Conservation (phyloP, 768 basidiomycete species). For the Hirschioporus abietinus region DNA sequence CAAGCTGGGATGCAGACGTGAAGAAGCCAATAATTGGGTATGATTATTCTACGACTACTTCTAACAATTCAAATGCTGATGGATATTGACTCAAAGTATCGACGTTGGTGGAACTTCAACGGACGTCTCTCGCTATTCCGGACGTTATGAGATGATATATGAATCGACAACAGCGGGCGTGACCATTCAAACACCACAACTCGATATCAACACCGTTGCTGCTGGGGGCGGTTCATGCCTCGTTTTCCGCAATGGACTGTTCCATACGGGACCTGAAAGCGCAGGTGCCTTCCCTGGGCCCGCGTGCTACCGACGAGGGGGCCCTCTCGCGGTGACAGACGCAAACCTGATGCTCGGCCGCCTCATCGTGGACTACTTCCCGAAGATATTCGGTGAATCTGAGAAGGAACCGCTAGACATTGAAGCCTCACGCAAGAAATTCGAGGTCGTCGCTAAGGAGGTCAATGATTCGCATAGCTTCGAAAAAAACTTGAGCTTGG, state of each 20-base stretch:
- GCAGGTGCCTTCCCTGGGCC: slow-evolving; percentile 95
- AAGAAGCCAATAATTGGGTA: slow-evolving; percentile 81
- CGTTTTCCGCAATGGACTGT: slow-evolving; percentile 85
- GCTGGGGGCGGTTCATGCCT: slow-evolving; percentile 92
- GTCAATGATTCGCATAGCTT: slow-evolving; percentile 56
- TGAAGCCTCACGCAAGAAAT: slow-evolving; percentile 60
- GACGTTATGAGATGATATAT: slow-evolving; percentile 87
- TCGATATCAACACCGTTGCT: slow-evolving; percentile 95
- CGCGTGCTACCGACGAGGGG: slow-evolving; percentile 89
- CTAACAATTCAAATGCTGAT: neutral
- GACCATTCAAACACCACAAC: slow-evolving; percentile 85
- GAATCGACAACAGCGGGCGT: slow-evolving; percentile 96
- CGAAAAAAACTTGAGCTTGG: slow-evolving; percentile 55
- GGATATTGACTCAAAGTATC: slow-evolving; percentile 38
- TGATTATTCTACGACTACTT: slow-evolving; percentile 21
- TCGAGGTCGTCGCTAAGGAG: slow-evolving; percentile 60
- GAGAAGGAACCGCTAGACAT: slow-evolving; percentile 82
- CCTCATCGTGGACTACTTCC: slow-evolving; percentile 86
- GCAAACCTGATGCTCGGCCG: slow-evolving; percentile 89
- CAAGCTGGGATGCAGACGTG: slow-evolving; percentile 79
- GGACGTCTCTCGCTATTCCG: slow-evolving; percentile 90
- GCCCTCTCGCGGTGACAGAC: slow-evolving; percentile 87
- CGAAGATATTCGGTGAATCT: slow-evolving; percentile 88
- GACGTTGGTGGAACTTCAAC: slow-evolving; percentile 96
- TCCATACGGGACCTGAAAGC: slow-evolving; percentile 87